Percentiles rank a stretch among this genome's conserved stretches.
Evolutionary conservation across 768 basidiomycete species (phyloP).

Genomic region (Imleria badia): DNA sequence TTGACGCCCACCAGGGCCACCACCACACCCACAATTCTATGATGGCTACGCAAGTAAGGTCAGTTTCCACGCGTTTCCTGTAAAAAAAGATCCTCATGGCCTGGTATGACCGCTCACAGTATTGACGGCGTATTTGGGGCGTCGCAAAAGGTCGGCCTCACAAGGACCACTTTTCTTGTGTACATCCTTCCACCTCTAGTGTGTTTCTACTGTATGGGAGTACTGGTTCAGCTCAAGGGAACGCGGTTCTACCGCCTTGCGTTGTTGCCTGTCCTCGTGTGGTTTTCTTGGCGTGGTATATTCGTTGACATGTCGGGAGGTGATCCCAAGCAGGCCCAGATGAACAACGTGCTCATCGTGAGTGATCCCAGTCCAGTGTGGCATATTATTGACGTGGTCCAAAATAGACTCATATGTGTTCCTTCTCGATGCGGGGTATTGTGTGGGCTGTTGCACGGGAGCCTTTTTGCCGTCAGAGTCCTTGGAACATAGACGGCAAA

Average conservation of each 20-base stretch:
- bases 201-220: constrained; percentile 48
- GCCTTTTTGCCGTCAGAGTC: constrained; percentile 9
- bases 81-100: not conserved
- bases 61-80: not conserved
- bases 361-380: not conserved
- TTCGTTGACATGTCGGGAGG: constrained; percentile 24
- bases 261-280: constrained; percentile 47
- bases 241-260: constrained; percentile 42
- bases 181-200: constrained; percentile 43
- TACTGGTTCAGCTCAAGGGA: constrained; percentile 50
- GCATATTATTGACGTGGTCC: not conserved
- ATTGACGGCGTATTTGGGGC: not conserved
- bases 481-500: not conserved
- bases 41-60: not conserved
- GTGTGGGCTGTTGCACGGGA: constrained; percentile 18
- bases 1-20: too few species aligned
- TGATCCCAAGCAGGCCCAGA: constrained; percentile 1
- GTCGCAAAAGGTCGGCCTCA: constrained; percentile 11
- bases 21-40: too few species aligned
- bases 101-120: too few species aligned
- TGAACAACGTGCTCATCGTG: constrained; percentile 19
- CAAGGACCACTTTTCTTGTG: constrained; percentile 25
- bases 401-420: constrained; percentile 9
- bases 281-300: constrained; percentile 41
- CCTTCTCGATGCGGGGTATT: constrained; percentile 8